Evolutionary conservation across 2,329 filamentous ascomycete species (phyloP).

Genomic region (Beauveria scarabaeidicola): DNA sequence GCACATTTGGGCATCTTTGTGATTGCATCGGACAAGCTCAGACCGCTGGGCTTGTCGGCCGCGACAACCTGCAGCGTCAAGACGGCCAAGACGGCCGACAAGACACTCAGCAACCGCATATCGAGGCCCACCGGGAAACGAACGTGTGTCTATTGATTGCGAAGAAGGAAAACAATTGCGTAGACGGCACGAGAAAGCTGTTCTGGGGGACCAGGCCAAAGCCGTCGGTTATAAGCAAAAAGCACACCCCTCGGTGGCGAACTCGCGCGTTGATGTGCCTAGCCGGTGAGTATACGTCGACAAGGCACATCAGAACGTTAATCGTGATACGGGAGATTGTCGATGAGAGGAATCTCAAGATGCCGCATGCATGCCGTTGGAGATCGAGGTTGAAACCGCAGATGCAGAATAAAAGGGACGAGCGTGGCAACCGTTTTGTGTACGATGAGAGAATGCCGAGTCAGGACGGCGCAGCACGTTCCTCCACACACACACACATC

Average conservation of each 20-base stretch:
- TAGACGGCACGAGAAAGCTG: background rate
- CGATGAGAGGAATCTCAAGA: background rate
- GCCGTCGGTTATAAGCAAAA: background rate
- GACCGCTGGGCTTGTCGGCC: background rate
- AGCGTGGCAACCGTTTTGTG: background rate
- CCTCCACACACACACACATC: conserved; percentile 8
- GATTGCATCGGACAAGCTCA: background rate
- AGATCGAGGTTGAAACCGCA: background rate
- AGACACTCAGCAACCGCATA: background rate
- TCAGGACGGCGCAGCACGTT: background rate
- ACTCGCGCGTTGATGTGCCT: background rate
- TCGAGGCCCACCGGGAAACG: background rate
- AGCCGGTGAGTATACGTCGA: background rate
- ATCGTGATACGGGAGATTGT: background rate
- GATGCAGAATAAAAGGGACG: background rate
- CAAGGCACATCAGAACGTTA: background rate
- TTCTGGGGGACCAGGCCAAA: background rate
- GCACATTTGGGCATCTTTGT: conserved; percentile 4
- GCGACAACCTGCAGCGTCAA: background rate
- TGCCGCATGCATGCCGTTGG: background rate
- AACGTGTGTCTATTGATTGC: background rate
- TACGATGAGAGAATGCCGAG: background rate
- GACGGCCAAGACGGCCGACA: background rate
- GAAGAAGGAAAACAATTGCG: background rate
- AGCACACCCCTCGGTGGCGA: background rate